A percentile compares a stretch with the other conserved stretches of the same genome.
Evolutionary conservation across 1,284 basidiomycete species (phyloP).

Genomic region (Trichosporon asahii): DNA sequence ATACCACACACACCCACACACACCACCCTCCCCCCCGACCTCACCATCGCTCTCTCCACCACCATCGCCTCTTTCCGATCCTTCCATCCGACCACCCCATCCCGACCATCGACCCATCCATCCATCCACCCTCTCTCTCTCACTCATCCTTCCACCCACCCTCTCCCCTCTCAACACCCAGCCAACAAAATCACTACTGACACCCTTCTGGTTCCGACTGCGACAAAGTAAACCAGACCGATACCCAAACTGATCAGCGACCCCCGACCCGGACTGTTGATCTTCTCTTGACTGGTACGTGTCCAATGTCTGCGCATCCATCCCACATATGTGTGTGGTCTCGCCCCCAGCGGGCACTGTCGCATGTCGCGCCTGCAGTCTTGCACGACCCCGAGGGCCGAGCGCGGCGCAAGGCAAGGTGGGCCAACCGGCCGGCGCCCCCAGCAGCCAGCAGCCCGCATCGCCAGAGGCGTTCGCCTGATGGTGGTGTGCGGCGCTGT

Average conservation of each 20-base stretch:
- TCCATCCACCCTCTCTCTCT: not conserved
- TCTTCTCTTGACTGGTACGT: not conserved
- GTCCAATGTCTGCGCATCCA: not conserved
- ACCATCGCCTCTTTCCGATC: not conserved
- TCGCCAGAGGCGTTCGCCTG: not conserved
- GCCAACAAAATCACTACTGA: not conserved
- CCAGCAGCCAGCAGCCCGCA: too few species aligned
- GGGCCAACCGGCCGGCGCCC: too few species aligned
- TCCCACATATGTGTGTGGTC: not conserved
- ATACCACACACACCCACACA: not conserved
- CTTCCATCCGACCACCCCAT: slow-evolving; percentile 4
- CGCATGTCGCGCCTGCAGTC: not conserved
- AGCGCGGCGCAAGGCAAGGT: too few species aligned
- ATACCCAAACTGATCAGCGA: too few species aligned
- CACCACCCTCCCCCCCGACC: not conserved
- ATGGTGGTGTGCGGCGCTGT: not conserved
- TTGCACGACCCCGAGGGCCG: not conserved
- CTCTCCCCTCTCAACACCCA: too few species aligned
- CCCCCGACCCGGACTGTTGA: not conserved
- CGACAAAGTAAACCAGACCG: too few species aligned
- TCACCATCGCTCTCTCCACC: slow-evolving; percentile 7
- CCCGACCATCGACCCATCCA: not conserved
- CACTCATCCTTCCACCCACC: too few species aligned
- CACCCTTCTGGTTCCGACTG: too few species aligned
- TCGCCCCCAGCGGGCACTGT: not conserved